Conservation (phyloP, 2,329 filamentous ascomycete species). For the Paecilomyces fulvus region DNA sequence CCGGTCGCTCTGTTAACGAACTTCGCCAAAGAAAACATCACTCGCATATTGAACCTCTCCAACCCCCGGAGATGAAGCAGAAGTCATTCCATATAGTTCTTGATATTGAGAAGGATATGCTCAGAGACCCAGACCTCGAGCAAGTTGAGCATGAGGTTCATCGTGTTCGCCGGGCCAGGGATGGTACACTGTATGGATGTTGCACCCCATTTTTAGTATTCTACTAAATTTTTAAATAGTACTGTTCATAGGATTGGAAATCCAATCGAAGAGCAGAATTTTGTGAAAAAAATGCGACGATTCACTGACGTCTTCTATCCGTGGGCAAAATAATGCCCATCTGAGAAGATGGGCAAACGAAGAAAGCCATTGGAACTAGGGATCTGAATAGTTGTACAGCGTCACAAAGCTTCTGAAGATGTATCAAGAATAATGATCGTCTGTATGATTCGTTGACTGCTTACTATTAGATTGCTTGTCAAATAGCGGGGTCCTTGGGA, state of each 20-base stretch:
- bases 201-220: not conserved
- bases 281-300: conserved; percentile 4
- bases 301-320: conserved; percentile 4
- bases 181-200: conserved; percentile 5
- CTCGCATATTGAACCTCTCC: conserved; percentile 5
- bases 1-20: conserved; percentile 3
- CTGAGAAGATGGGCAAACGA: not conserved
- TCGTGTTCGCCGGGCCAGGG: conserved; percentile 2
- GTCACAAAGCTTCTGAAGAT: no score
- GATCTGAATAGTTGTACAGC: no score
- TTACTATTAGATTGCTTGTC: no score
- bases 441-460: no score
- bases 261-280: conserved; percentile 4
- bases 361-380: no score
- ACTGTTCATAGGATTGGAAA: conserved; percentile 1
- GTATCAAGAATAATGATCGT: no score
- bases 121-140: conserved; percentile 2
- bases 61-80: conserved; percentile 4
- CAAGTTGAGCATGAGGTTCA: conserved; percentile 5
- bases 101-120: conserved; percentile 5
- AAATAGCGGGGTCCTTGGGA: no score
- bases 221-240: conserved; percentile 1
- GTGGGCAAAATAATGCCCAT: conserved; percentile 2
- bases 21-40: conserved; percentile 2
- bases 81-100: conserved; percentile 5